These are phyloP conservation scores for Talaromyces ruber DNA, from an alignment of 495 filamentous ascomycete genomes.

Conservation along the genomic window DNA sequence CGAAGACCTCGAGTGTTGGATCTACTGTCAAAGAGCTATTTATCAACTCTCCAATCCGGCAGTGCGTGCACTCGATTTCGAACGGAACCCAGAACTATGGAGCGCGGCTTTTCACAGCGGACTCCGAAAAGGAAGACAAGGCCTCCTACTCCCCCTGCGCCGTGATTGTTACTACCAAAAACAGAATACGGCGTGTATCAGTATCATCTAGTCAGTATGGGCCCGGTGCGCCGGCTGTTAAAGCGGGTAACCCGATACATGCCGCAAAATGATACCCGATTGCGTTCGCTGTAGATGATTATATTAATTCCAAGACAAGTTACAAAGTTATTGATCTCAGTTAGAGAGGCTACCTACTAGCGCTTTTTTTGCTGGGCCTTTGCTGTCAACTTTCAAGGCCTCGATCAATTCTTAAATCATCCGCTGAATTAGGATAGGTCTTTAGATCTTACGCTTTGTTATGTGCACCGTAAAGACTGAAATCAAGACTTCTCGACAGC, in stretches of 20 bases:
- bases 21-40: not conserved
- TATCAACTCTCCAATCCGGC: not conserved
- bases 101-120: not conserved
- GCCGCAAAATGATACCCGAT: not conserved
- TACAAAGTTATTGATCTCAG: not conserved
- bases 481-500: not conserved
- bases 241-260: not conserved
- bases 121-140: not conserved
- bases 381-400: too few relatives aligned
- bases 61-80: not conserved
- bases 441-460: too few relatives aligned
- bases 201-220: not conserved
- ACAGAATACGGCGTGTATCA: not conserved
- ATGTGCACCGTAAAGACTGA: too few relatives aligned
- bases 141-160: not conserved
- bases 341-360: not conserved
- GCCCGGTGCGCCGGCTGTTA: not conserved
- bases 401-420: too few relatives aligned
- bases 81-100: not conserved
- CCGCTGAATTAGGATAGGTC: too few relatives aligned
- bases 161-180: not conserved
- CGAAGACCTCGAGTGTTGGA: not conserved
- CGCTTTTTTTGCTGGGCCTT: not conserved
- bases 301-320: not conserved
- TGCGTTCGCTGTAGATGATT: not conserved